Base-by-base conservation (phyloP, 768 basidiomycete genomes). In the Mycena olivaceomarginata region DNA sequence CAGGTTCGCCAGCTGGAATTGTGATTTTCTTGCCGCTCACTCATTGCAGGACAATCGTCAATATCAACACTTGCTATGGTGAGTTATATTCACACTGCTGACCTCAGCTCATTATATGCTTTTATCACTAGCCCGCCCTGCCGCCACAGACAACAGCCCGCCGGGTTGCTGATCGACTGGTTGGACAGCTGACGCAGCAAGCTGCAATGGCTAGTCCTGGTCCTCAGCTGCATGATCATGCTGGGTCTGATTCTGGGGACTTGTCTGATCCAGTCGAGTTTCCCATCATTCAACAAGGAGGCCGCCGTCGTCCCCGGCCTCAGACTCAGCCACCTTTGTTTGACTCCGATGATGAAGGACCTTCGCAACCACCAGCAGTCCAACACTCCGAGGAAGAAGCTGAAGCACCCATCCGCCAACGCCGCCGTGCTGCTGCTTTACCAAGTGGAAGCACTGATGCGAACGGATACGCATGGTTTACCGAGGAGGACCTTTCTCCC, bases 161-260 rank as follows among this genome's bases (percentile, higher is more conserved):
- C n/a, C n/a, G n/a, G n/a, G n/a, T n/a, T n/a, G n/a, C n/a, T n/a
- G n/a, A n/a, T n/a, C n/a, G n/a, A n/a, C n/a, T n/a, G n/a, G n/a
- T n/a, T n/a, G n/a, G n/a, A n/a, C n/a, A n/a, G n/a, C n/a, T n/a
- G n/a, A n/a, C n/a, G n/a, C n/a, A n/a, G n/a, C n/a, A n/a, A n/a
- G n/a, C n/a, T n/a, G n/a, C n/a, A n/a, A n/a, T n/a, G 68, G 68
- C 68, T 43, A 69, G 68, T 40, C 68, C 56, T 13, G 68, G 68
- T 43, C 68, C 68, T 57, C 68, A 25, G 56, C 22, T 69, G 56
- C 56, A 40, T 22, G 45, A 69, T 25, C 56, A 40, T 59, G 56
- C n/a, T 0, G 16, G 5, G 3, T 68, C 67, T 56, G 67, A 68
- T 11, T 9, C 13, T 22, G 67, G 16, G 40, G 22, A 67, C 66